Evolutionary conservation across 192 early-diverging fungal species (phyloP).

Genomic region (Gaertneriomyces semiglobifer): DNA sequence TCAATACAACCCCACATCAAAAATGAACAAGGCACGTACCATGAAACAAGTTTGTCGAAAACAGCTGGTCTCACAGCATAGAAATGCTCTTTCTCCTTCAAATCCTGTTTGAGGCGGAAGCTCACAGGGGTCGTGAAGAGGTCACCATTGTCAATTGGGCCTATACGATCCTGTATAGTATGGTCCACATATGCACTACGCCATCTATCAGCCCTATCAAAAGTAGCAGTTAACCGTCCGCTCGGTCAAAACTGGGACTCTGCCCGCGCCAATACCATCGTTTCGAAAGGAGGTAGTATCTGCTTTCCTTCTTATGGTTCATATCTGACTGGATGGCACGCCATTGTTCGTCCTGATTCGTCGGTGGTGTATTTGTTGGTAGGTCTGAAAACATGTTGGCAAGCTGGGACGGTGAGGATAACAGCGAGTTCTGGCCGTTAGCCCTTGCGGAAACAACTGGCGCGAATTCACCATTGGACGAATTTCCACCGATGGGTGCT

Average conservation of each 20-base stretch:
- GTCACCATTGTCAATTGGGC: conserved; percentile 12
- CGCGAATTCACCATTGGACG: not conserved
- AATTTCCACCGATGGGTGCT: not conserved
- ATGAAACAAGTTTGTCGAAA: too few species aligned
- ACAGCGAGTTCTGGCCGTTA: not conserved
- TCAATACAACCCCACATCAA: too few species aligned
- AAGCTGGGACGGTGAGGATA: not conserved
- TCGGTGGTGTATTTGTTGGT: not conserved
- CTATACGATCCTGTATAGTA: not conserved
- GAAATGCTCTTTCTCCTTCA: conserved; percentile 21
- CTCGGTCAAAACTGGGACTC: not conserved
- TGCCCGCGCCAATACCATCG: not conserved
- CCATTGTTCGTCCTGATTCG: not conserved
- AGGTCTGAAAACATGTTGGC: not conserved
- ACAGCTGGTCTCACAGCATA: conserved; percentile 1
- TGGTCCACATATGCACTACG: not conserved
- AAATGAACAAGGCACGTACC: too few species aligned
- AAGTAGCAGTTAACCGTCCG: too few species aligned
- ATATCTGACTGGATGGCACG: not conserved
- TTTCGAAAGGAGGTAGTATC: conserved; percentile 10
- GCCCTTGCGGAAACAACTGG: not conserved
- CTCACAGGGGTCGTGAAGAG: conserved; percentile 7
- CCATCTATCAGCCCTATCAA: not conserved
- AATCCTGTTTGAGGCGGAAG: not conserved
- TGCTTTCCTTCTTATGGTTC: not conserved